Evolutionary conservation across 208 protist genomes (phyloP).

Genomic region (Entamoeba dispar): DNA sequence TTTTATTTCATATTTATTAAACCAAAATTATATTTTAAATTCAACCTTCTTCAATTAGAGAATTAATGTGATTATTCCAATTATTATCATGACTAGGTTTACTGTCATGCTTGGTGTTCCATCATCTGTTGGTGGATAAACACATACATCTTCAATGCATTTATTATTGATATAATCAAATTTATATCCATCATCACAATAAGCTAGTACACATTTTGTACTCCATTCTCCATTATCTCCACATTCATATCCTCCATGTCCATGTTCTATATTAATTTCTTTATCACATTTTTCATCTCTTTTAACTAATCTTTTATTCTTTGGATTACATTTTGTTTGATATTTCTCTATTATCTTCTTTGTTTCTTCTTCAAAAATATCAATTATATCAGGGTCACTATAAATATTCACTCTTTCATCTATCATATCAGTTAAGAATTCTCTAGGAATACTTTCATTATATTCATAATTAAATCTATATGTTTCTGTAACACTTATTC

Average conservation of each 20-base stretch:
- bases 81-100: no score
- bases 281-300: not conserved
- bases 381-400: no score
- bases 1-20: no score
- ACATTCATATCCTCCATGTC: not conserved
- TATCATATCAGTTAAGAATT: not conserved
- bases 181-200: not conserved
- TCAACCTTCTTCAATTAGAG: no score
- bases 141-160: not conserved
- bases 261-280: not conserved
- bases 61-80: no score
- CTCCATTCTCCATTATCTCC: not conserved
- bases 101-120: no score
- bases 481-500: not conserved
- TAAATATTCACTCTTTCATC: not conserved
- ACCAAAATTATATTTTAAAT: no score
- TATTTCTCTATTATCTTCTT: not conserved
- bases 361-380: not conserved
- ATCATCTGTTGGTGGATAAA: no score
- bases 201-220: not conserved
- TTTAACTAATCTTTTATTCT: not conserved
- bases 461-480: not conserved
- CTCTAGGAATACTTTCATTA: not conserved
- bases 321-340: not conserved
- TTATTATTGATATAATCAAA: not conserved